Base-by-base conservation (phyloP, 148 eudicot genomes). In the Spergularia marina region DNA sequence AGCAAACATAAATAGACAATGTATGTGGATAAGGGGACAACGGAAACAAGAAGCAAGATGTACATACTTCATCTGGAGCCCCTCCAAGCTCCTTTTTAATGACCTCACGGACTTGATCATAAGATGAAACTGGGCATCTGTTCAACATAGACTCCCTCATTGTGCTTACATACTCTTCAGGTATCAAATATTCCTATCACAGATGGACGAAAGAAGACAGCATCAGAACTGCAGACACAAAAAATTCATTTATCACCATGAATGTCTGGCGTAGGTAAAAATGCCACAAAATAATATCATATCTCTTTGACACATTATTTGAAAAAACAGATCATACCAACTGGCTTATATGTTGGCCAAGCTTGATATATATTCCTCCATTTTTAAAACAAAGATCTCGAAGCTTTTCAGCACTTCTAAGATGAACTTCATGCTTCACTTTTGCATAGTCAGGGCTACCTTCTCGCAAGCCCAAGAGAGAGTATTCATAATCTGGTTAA, bases 351-450 rank as follows among this genome's bases (percentile, higher is more conserved):
- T 95, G 98, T 78, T 95, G 98, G 77, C 98, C 98, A 74, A 95
- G 95, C 88, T 95, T 95, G 59, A 95, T 92, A 79, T 95, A 95
- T 82, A 95, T 92, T 69, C 98, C 98, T 78, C 98, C 98, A 85
- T 95, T 95, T 82, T 63, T 86, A 64, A 92, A 95, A 81, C 98
- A 95, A 69, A 95, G 87, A 80, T 95, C 98, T 84, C 88, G 91
- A 77, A 95, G 90, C 80, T 83, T 92, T 62, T 57, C 80, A 34
- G 98, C 98, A 86, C 98, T 81, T 80, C 97, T 86, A 70, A 79
- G 70, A 74, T 95, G 98, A 77, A 88, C 94, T 72, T 92, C 94
- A 73, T 79, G 96, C 70, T 90, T 92, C 68, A 78, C 81, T 87
- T 82, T 89, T 65, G 74, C 73, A 76, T 86, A 85, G 76, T 95